Evolutionary conservation across 129 eudicot species (phyloP).

Genomic region (Centella asiatica): DNA sequence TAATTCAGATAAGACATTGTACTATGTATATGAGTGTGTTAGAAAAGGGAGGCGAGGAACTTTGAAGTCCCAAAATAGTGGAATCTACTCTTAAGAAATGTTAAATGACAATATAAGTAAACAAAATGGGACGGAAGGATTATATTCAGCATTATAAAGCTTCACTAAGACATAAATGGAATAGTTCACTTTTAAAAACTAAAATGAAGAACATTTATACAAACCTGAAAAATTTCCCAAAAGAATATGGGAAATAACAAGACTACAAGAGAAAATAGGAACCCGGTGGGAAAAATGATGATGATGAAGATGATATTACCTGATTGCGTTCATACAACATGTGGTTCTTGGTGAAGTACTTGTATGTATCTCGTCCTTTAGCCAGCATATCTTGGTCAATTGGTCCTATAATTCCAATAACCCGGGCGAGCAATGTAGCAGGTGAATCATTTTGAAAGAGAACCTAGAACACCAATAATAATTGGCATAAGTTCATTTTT

Average conservation of each 20-base stretch:
- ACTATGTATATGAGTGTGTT: no score
- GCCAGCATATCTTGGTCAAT: constrained; percentile 87
- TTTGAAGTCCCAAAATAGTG: no score
- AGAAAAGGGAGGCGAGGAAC: no score
- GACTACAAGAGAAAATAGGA: not conserved
- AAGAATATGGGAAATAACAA: not conserved
- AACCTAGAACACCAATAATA: constrained; percentile 41
- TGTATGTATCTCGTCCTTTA: constrained; percentile 88
- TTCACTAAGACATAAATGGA: no score
- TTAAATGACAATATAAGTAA: no score
- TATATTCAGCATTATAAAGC: no score
- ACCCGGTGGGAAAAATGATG: not conserved
- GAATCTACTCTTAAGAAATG: no score
- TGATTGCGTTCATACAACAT: constrained; percentile 98
- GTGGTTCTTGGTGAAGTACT: constrained; percentile 92
- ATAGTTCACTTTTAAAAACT: no score
- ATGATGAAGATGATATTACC: constrained; percentile 56
- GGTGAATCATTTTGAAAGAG: constrained; percentile 98
- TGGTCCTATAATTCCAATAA: constrained; percentile 78
- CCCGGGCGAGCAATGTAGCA: constrained; percentile 96
- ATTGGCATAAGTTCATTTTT: not conserved
- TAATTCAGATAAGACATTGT: no score
- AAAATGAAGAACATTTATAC: no score
- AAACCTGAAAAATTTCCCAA: not conserved
- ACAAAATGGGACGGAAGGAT: no score